Evolutionary conservation across 1,284 basidiomycete species (phyloP).

Genomic region (Somion occarium): DNA sequence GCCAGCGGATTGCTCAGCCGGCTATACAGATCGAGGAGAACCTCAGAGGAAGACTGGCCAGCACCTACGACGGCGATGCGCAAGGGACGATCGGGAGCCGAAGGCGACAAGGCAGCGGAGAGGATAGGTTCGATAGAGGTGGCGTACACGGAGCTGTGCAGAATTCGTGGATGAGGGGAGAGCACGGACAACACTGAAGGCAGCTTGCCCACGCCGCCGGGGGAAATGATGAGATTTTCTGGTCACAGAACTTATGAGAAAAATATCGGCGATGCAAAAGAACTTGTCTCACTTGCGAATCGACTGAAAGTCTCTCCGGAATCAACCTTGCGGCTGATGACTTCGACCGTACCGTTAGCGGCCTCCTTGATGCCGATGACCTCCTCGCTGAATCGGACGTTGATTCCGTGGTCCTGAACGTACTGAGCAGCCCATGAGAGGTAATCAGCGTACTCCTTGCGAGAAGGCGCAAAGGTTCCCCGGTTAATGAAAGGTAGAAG

Average conservation of each 20-base stretch:
- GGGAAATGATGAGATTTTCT: conserved; percentile 48
- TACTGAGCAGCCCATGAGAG: conserved; percentile 48
- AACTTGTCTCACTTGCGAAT: conserved; percentile 35
- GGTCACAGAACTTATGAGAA: conserved; percentile 11
- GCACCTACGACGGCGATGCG: conserved; percentile 50
- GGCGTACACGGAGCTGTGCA: conserved; percentile 43
- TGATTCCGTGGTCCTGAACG: conserved; percentile 38
- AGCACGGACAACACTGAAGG: conserved; percentile 34
- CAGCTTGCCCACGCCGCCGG: conserved; percentile 44
- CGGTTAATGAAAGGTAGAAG: conserved; percentile 41
- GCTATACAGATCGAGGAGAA: conserved; percentile 44
- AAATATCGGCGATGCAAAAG: conserved; percentile 8
- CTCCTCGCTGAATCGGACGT: conserved; percentile 44
- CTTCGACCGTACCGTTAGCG: conserved; percentile 31
- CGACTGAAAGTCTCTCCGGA: conserved; percentile 32
- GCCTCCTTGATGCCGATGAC: conserved; percentile 38
- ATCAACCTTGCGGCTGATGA: conserved; percentile 32
- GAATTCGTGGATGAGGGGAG: conserved; percentile 32
- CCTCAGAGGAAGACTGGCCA: conserved; percentile 53
- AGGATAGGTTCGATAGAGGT: conserved; percentile 36
- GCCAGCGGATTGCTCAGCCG: conserved; percentile 32
- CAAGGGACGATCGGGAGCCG: conserved; percentile 26
- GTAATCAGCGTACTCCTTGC: conserved; percentile 52
- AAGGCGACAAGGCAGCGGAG: conserved; percentile 18
- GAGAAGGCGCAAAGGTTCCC: conserved; percentile 31